Base-by-base conservation (phyloP, 345 rosid species). In the Aethionema arabicum region DNA sequence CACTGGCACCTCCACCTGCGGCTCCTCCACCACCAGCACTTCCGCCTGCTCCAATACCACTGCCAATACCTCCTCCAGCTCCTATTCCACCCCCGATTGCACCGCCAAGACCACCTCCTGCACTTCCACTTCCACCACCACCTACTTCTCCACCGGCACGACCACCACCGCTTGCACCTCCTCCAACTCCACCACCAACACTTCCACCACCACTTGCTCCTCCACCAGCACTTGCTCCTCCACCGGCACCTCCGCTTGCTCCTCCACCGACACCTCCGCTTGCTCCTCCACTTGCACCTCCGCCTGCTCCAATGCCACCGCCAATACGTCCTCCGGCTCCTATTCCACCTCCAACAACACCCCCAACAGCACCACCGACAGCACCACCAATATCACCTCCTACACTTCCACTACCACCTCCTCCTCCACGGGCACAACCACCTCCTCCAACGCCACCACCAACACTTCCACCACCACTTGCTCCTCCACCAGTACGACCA, bases 1-100 rank as follows among this genome's bases (percentile, higher is more conserved):
- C 65, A 15, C 79, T 70, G 0, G 42, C 45, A 6, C 74, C 68
- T 0, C 63, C 36, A 2, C 83, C n/a, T n/a, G n/a, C n/a, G n/a
- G n/a, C n/a, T n/a, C 46, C 33, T 41, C 53, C 62, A 33, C 15
- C 51, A 11, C 69, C 66, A 6, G 61, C 64, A 0, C 5, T 56
- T 2, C 69, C 77, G 0, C 5, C 60, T 2, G 63, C 77, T 11
- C 29, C 54, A 10, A 39, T 48, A 16, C 72, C 74, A 35, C 8
- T 33, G 1, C 56, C 57, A 3, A 52, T 65, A 2, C 47, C n/a
- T 0, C 46, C 70, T 0, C 55, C 59, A 6, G 27, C 10, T 35
- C 40, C 66, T 33, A 10, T 70, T 56, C 2, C 32, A 21, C 2
- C 77, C n/a, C 33, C 68, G 6, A 0, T n/a, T n/a, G n/a, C 49